Evolutionary conservation across 257 asterid species (phyloP), one percentile per base, ranked within the genome.

Genomic region (Penstemon newberryi): DNA sequence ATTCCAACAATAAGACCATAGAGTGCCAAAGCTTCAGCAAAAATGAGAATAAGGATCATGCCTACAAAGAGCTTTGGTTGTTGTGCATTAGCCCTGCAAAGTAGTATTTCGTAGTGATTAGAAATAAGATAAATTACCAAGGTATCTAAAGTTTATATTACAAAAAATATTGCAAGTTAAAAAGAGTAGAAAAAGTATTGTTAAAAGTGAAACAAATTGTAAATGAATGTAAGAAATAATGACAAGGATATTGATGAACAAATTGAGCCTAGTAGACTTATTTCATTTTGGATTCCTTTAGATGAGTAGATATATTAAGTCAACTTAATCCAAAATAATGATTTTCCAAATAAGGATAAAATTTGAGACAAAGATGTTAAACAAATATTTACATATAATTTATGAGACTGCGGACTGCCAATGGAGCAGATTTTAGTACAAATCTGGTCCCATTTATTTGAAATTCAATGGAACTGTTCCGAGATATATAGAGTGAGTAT

Each of bases 11-110:
- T 86, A 41, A 86, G 88, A 66, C 93, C 93, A 12, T 86, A 86
- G 49, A 86, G 90, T 7, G 90, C 93, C 80, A 86, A 60, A 61
- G 92, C 92, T 82, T 86, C 92, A 50, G 89, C 92, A 8, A 86
- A 86, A 71, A 86, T 86, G 68, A 86, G 90, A 82, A 86, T 86
- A 50, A 86, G 90, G 78, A 87, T 87, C 93, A 87, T 84, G 54
- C 93, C 88, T n/a, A 87, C 93, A 13, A 87, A 87, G 56, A 84
- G 93, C 80, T 84, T 87, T 6, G 90, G 88, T 70, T 86, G 90
- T 71, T 86, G 93, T 63, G 93, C 93, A 54, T 80, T 86, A 56
- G 93, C 90, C 84, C 93, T 86, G 84, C 71, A 77, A 71, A 69
- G 15, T 33, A 73, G 60, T 45, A 25, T 55, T 49, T 13, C 8